Evolutionary conservation across 2,329 filamentous ascomycete genomes (phyloP).

Genomic region (Diaporthe aspalathi): DNA sequence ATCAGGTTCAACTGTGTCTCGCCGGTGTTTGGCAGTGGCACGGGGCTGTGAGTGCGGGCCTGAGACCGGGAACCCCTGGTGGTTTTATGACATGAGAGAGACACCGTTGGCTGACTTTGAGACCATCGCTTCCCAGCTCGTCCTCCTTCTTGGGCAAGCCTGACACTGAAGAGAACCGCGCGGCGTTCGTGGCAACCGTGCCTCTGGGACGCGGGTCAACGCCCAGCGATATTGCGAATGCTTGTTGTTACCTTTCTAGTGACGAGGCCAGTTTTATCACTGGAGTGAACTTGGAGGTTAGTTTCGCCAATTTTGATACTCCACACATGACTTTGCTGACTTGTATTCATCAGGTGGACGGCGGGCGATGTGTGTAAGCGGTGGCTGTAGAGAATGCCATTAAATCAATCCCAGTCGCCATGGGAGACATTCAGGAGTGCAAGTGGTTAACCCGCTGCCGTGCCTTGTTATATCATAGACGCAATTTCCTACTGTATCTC

Average conservation of each 20-base stretch:
- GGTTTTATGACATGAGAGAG: background rate
- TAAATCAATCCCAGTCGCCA: too few species aligned
- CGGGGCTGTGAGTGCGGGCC: slow-evolving; percentile 61
- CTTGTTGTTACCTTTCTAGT: slow-evolving; percentile 76
- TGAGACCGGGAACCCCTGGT: background rate
- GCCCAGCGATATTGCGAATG: slow-evolving; percentile 77
- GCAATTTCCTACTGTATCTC: too few species aligned
- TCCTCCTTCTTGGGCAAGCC: slow-evolving; percentile 67
- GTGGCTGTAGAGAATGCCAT: too few species aligned
- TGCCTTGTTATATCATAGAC: too few species aligned
- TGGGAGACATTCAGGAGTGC: too few species aligned
- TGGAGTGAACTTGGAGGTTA: slow-evolving; percentile 74
- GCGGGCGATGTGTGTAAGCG: slow-evolving; percentile 4
- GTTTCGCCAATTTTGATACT: background rate
- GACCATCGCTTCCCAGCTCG: slow-evolving; percentile 51
- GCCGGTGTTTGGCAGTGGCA: slow-evolving; percentile 71
- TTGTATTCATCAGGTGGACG: background rate
- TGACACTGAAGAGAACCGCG: slow-evolving; percentile 70
- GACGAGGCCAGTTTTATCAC: slow-evolving; percentile 80
- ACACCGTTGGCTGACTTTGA: background rate
- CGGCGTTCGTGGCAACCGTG: slow-evolving; percentile 64
- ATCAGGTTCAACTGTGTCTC: slow-evolving; percentile 81
- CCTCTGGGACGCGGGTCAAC: slow-evolving; percentile 66
- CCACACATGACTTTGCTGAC: background rate
- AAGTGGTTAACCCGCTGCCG: too few species aligned